These are phyloP conservation scores for Rubia yunnanensis DNA, from an alignment of 257 asterid species.

Conservation along the genomic window DNA sequence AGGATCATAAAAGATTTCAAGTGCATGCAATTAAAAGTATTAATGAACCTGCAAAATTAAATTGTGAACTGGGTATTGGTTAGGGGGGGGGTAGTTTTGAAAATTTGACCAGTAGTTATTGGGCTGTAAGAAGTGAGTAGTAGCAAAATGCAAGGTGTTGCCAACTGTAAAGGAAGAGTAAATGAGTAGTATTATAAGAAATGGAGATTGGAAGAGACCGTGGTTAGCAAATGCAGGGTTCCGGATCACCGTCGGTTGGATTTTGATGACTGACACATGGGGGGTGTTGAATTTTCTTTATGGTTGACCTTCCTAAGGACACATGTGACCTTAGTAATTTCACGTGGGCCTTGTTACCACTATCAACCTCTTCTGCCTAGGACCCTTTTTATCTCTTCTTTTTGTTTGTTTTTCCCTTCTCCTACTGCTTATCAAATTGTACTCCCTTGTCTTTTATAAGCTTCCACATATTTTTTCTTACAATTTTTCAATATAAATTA, in stretches of 20 bases:
- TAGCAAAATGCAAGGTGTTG: background rate
- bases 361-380: no score
- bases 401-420: background rate
- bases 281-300: background rate
- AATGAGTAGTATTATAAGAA: background rate
- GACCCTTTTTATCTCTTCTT: no score
- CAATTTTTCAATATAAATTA: background rate
- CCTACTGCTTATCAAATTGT: no score
- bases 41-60: background rate
- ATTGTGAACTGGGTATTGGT: background rate
- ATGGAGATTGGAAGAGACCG: constrained; percentile 1
- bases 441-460: no score
- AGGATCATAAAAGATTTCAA: background rate
- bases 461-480: no score
- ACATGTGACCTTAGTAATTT: constrained; percentile 20
- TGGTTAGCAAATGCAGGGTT: background rate
- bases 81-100: background rate
- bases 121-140: background rate
- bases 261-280: constrained; percentile 3
- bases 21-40: background rate
- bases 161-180: background rate
- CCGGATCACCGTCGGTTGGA: constrained; percentile 9
- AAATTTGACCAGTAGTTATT: background rate
- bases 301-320: constrained; percentile 9
- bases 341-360: constrained; percentile 15